Conservation (phyloP, 306 rosid species). For the Astragalus membranaceus region DNA sequence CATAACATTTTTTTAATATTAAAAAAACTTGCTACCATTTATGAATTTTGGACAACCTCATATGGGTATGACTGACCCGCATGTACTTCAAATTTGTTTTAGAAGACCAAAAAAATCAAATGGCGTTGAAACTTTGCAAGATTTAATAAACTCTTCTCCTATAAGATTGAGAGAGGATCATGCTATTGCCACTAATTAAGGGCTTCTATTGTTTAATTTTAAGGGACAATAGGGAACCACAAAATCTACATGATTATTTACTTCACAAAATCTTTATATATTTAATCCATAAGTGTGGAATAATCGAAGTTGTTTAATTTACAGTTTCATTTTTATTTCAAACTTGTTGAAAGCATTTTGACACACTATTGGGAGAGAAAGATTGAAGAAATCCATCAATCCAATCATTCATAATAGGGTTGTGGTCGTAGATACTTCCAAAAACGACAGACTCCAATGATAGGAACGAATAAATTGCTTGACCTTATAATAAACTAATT, state of each 20-base stretch:
- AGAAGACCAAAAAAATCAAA: constrained; percentile 15
- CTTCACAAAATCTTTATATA: background rate
- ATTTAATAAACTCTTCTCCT: constrained; percentile 18
- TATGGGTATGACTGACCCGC: constrained; percentile 34
- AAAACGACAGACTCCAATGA: constrained; percentile 46
- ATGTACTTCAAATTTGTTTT: background rate
- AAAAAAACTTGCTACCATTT: constrained; percentile 21
- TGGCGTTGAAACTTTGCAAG: constrained; percentile 9
- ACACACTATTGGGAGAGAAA: background rate
- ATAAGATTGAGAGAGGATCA: no score
- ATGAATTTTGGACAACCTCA: constrained; percentile 31
- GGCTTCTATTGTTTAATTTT: background rate
- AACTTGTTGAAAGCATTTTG: constrained; percentile 17
- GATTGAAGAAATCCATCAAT: constrained; percentile 10
- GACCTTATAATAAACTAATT: constrained; percentile 38
- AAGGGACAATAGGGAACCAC: background rate
- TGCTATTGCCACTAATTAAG: no score
- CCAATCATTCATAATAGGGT: constrained; percentile 26
- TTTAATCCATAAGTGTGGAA: background rate
- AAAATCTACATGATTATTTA: constrained; percentile 6
- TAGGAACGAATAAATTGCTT: constrained; percentile 40
- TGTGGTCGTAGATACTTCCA: constrained; percentile 23
- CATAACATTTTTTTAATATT: background rate
- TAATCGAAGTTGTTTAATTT: background rate
- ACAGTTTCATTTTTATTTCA: background rate